These are phyloP conservation scores for Penicillium flavigenum DNA, from an alignment of 495 filamentous ascomycete genomes.

Conservation along the genomic window DNA sequence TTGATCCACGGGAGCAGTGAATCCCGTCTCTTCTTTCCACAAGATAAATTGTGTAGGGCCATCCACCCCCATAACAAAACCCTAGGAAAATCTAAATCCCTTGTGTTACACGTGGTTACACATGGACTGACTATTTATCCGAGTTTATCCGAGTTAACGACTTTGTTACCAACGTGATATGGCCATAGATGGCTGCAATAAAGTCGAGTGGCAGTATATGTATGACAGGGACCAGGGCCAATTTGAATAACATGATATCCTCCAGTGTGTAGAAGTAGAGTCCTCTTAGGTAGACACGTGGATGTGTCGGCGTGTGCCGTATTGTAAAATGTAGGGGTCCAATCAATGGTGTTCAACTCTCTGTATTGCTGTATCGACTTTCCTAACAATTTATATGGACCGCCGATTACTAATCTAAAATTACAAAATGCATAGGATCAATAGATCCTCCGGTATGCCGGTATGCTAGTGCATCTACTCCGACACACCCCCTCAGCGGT, in stretches of 20 bases:
- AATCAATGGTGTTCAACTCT: too few relatives aligned
- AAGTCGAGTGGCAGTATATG: background rate
- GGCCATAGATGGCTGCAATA: background rate
- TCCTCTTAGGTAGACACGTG: background rate
- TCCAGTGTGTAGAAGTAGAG: background rate
- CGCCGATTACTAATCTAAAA: too few relatives aligned
- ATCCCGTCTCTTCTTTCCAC: background rate
- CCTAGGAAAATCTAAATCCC: background rate
- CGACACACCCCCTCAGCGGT: too few relatives aligned
- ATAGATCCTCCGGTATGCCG: too few relatives aligned
- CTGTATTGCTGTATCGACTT: too few relatives aligned
- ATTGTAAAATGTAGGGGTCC: too few relatives aligned
- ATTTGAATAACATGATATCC: background rate
- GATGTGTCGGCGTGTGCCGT: too few relatives aligned
- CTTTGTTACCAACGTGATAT: background rate
- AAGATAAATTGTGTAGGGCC: background rate
- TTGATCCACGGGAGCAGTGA: background rate
- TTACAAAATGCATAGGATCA: too few relatives aligned
- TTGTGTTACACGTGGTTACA: background rate
- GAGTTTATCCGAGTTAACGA: background rate
- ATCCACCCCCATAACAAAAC: background rate
- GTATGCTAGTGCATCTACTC: too few relatives aligned
- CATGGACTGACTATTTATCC: background rate
- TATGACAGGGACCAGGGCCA: background rate
- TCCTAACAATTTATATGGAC: too few relatives aligned